Evolutionary conservation across 2,329 filamentous ascomycete species (phyloP).

Genomic region (Ophidiomyces ophidiicola): DNA sequence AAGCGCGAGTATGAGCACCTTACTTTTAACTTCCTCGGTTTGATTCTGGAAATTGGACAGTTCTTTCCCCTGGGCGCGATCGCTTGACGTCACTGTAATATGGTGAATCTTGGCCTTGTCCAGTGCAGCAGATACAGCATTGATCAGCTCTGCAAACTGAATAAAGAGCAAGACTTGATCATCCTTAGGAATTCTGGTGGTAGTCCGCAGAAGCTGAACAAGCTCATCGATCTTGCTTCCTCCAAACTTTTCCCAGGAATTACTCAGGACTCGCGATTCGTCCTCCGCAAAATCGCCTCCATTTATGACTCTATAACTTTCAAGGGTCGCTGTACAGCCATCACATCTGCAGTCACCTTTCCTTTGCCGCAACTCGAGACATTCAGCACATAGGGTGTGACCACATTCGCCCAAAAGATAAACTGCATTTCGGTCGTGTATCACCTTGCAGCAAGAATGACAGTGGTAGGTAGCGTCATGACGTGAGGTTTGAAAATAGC

Average conservation of each 20-base stretch:
- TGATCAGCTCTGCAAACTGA: conserved; percentile 39
- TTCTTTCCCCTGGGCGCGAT: conserved; percentile 22
- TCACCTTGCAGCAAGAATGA: conserved; percentile 23
- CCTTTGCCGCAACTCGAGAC: conserved; percentile 20
- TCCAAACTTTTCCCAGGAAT: conserved; percentile 19
- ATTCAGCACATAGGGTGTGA: conserved; percentile 39
- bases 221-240: conserved; percentile 41
- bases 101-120: conserved; percentile 22
- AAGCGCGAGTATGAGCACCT: conserved; percentile 47
- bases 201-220: conserved; percentile 32
- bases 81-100: conserved; percentile 27
- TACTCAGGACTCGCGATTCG: conserved; percentile 15
- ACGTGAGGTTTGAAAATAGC: conserved; percentile 19
- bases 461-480: conserved; percentile 19
- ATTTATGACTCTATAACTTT: conserved; percentile 32
- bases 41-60: conserved; percentile 33
- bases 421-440: conserved; percentile 22
- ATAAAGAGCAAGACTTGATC: conserved; percentile 48
- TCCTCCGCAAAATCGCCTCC: conserved; percentile 27
- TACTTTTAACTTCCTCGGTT: conserved; percentile 26
- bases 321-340: conserved; percentile 32
- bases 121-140: conserved; percentile 25
- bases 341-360: conserved; percentile 29
- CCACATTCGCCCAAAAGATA: conserved; percentile 40
- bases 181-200: conserved; percentile 23